These are phyloP conservation scores for Barnettozyma hawaiiensis DNA, from an alignment of 1,139 yeast genomes.

Conservation along the genomic window DNA sequence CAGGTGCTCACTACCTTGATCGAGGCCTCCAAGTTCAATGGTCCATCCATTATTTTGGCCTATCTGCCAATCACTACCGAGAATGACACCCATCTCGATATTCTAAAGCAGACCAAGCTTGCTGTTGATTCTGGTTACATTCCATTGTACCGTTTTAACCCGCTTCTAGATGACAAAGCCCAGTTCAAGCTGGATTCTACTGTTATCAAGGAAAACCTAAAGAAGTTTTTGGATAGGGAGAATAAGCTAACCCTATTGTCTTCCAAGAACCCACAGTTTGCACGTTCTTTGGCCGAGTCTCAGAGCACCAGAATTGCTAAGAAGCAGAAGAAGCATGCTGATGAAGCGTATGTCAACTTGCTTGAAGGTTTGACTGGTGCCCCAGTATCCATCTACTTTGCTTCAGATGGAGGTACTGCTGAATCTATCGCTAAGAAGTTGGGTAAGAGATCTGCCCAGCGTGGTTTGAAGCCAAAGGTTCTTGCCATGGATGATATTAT, in stretches of 20 bases:
- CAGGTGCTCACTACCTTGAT: conserved; percentile 84
- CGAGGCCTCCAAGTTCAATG: conserved; percentile 83
- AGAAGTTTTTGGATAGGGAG: conserved; percentile 81
- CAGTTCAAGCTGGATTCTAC: conserved; percentile 83
- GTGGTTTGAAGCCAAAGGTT: conserved; percentile 77
- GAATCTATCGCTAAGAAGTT: conserved; percentile 77
- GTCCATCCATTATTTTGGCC: conserved; percentile 89
- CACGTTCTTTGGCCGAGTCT: conserved; percentile 63
- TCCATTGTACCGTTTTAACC: conserved; percentile 90
- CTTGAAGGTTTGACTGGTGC: conserved; percentile 91
- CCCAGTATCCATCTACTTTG: conserved; percentile 83
- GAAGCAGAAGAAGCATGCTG: conserved; percentile 64
- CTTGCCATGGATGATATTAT: conserved; percentile 83
- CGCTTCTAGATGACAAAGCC: conserved; percentile 42
- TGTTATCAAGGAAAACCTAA: conserved; percentile 67
- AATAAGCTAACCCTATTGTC: conserved; percentile 78
- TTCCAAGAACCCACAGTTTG: conserved; percentile 64
- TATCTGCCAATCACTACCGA: conserved; percentile 75
- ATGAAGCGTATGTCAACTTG: conserved; percentile 68
- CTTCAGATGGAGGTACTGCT: conserved; percentile 95
- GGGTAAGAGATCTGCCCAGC: conserved; percentile 75
- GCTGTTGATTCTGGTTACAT: conserved; percentile 94
- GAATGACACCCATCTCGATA: conserved; percentile 62
- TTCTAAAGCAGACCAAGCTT: conserved; percentile 78
- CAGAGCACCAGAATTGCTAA: conserved; percentile 56